Evolutionary conservation across 2,329 filamentous ascomycete species (phyloP), one percentile per base, ranked within the genome.

Genomic region (Aschersonia sp.): DNA sequence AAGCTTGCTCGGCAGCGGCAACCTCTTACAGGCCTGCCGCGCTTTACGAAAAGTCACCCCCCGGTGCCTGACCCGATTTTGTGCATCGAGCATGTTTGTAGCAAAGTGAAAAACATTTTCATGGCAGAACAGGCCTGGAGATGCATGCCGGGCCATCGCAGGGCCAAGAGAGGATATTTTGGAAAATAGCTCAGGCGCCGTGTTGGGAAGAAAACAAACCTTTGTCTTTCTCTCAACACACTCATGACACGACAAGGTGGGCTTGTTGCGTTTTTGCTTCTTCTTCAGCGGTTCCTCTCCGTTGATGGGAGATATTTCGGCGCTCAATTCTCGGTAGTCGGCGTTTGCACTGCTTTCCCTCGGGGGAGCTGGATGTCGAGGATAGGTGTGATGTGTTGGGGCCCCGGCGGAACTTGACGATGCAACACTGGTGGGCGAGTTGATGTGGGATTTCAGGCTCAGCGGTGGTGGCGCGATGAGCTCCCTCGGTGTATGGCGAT

Each of bases 151-250:
- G 22, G 22, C 22, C 22, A 22, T 22, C 22, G 22, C 22, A 3
- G 3, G 22, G 22, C 22, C 22, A 22, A 22, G 22, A 22, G 22
- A 22, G 22, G 22, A 22, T 22, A 22, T 22, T 22, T 22, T 22
- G 2, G 22, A 22, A 22, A 22, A 22, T 22, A 22, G 22, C 22
- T 22, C 22, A 22, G 22, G 22, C 22, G 22, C 22, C 22, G 22
- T n/a, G 3, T 22, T 22, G 22, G 37, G 14, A 43, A 11, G 40
- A 46, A 39, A 41, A 46, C 30, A 45, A 60, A 83, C 83, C 72
- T 87, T 89, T 30, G 84, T 89, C 66, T 89, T 89, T 54, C 84
- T 72, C 65, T 87, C 83, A 29, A 89, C 85, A 58, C 85, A 90
- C 60, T 87, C 83, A 51, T 81, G 76, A 57, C 85, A 89, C 45